These are phyloP conservation scores for Ormosia emarginata DNA, from an alignment of 306 rosid species.

Conservation along the genomic window DNA sequence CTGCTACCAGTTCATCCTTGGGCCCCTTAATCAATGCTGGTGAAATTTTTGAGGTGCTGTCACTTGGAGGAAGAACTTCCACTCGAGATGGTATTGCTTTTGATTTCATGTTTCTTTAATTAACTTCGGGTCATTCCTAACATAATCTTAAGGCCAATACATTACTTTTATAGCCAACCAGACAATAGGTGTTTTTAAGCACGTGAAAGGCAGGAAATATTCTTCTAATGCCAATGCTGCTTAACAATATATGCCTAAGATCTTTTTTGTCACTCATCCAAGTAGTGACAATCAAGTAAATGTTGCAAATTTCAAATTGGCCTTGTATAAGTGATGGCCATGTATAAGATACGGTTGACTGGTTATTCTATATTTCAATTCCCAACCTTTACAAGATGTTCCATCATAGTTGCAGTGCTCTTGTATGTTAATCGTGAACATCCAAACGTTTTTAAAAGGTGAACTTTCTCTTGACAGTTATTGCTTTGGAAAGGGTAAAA, in stretches of 20 bases:
- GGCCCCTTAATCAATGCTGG: conserved; percentile 87
- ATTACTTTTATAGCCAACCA: neutral
- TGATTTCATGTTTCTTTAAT: conserved; percentile 8
- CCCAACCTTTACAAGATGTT: neutral
- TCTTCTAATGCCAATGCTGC: conserved; percentile 3
- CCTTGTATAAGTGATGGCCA: neutral
- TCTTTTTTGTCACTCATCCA: conserved; percentile 6
- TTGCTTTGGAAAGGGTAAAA: conserved; percentile 54
- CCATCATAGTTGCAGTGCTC: neutral
- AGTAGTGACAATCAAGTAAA: neutral
- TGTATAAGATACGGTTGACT: neutral
- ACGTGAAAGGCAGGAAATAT: neutral
- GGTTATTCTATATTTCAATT: neutral
- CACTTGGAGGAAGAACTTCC: conserved; percentile 64
- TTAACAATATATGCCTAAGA: neutral
- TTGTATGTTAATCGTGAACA: neutral
- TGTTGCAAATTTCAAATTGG: neutral
- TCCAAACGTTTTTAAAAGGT: conserved; percentile 21
- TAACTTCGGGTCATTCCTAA: conserved; percentile 9
- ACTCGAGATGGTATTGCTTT: conserved; percentile 73
- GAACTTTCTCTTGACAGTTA: conserved; percentile 46
- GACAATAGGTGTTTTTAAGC: neutral
- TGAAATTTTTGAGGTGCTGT: conserved; percentile 58
- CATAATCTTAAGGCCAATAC: conserved; percentile 1
- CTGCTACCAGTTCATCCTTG: conserved; percentile 43